Conservation (phyloP, 441 rosid genomes). For the Gossypium davidsonii region DNA sequence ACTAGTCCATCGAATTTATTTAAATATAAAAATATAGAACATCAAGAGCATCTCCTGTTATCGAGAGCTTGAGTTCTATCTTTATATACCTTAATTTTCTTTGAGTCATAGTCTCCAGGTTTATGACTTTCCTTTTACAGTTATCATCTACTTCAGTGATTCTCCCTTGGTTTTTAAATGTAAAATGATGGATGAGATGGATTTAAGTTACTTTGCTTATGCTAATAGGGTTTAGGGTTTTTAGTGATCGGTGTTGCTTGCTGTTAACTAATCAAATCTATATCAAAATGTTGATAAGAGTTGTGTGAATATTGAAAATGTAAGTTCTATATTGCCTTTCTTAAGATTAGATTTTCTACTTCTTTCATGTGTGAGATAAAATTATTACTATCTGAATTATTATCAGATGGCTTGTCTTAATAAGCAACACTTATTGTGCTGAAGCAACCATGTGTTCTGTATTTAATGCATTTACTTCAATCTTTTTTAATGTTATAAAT, state of each 20-base stretch:
- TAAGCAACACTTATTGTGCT: not conserved
- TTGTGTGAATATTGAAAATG: not conserved
- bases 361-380: not conserved
- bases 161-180: not conserved
- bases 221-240: not conserved
- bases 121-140: not conserved
- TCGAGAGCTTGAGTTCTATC: not conserved
- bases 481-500: not conserved
- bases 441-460: not conserved
- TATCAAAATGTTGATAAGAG: not conserved
- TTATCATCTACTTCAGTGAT: not conserved
- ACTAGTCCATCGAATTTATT: not conserved
- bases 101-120: not conserved
- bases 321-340: not conserved
- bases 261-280: not conserved
- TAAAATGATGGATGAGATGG: not conserved
- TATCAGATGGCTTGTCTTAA: not conserved
- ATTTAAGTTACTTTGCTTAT: not conserved
- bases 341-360: not conserved
- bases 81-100: not conserved
- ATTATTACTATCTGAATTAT: not conserved
- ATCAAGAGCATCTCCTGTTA: not conserved
- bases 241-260: not conserved
- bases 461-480: conserved; percentile 4
- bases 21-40: not conserved